Evolutionary conservation across 495 filamentous ascomycete species (phyloP).

Genomic region (Hypoxylon fuscum): DNA sequence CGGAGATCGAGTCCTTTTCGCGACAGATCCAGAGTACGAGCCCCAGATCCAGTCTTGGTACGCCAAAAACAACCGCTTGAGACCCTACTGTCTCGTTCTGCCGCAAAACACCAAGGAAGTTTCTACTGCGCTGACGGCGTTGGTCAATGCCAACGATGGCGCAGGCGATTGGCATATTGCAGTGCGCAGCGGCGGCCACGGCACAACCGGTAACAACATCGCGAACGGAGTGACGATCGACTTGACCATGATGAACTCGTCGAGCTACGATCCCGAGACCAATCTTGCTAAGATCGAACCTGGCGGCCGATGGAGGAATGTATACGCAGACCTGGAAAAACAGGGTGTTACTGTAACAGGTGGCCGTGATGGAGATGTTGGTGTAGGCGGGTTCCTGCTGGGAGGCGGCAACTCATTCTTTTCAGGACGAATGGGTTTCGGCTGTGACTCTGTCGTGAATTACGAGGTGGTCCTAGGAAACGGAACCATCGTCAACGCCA

Average conservation of each 20-base stretch:
- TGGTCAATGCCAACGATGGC: slow-evolving; percentile 44
- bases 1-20: slow-evolving; percentile 33
- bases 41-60: slow-evolving; percentile 49
- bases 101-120: slow-evolving; percentile 49
- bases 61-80: slow-evolving; percentile 51
- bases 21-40: slow-evolving; percentile 35
- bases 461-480: slow-evolving; percentile 63
- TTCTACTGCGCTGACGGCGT: slow-evolving; percentile 45
- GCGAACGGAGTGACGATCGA: slow-evolving; percentile 62
- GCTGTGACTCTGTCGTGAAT: slow-evolving; percentile 58
- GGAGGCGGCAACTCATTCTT: slow-evolving; percentile 57
- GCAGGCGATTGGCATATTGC: slow-evolving; percentile 53
- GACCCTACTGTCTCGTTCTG: slow-evolving; percentile 51
- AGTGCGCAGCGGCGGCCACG: slow-evolving; percentile 60
- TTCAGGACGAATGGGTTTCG: slow-evolving; percentile 53
- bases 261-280: slow-evolving; percentile 49
- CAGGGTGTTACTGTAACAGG: slow-evolving; percentile 49
- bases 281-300: slow-evolving; percentile 52
- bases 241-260: slow-evolving; percentile 54
- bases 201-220: slow-evolving; percentile 50
- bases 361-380: slow-evolving; percentile 53
- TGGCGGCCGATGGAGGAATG: slow-evolving; percentile 56
- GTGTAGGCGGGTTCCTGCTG: slow-evolving; percentile 53
- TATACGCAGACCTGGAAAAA: slow-evolving; percentile 50
- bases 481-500: slow-evolving; percentile 59